These are phyloP conservation scores for Daldinia concentrica DNA, from an alignment of 495 filamentous ascomycete genomes.

Conservation along the genomic window DNA sequence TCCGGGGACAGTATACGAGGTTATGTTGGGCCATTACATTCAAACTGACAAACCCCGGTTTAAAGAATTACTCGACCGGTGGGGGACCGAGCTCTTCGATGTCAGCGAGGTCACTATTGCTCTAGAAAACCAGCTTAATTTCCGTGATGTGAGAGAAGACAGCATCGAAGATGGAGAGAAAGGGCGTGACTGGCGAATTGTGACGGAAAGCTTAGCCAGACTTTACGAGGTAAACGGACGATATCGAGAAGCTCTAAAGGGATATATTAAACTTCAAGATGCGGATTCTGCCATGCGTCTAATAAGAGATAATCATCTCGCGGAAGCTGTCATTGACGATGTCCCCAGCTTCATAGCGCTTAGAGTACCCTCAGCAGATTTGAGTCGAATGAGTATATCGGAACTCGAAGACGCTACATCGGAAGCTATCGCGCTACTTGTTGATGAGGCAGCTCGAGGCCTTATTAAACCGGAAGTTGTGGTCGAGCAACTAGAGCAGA, in stretches of 20 bases:
- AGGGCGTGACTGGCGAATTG: constrained; percentile 82
- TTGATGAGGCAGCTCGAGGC: constrained; percentile 89
- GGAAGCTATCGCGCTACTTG: constrained; percentile 85
- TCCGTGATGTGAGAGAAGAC: constrained; percentile 72
- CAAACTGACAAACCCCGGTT: constrained; percentile 72
- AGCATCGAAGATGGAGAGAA: constrained; percentile 70
- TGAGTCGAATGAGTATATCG: constrained; percentile 68
- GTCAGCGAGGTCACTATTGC: constrained; percentile 71
- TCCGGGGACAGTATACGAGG: constrained; percentile 84
- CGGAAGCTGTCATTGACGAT: constrained; percentile 86
- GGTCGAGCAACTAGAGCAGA: constrained; percentile 73
- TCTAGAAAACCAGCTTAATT: constrained; percentile 77
- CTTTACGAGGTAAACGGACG: constrained; percentile 82
- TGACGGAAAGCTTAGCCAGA: constrained; percentile 83
- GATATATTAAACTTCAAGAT: constrained; percentile 90
- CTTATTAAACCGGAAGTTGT: constrained; percentile 82
- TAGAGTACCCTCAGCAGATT: constrained; percentile 77
- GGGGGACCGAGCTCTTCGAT: constrained; percentile 87
- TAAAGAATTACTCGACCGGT: constrained; percentile 79
- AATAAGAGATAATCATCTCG: constrained; percentile 82
- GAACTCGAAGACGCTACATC: constrained; percentile 80
- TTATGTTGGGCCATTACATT: constrained; percentile 86
- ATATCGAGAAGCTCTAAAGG: constrained; percentile 81
- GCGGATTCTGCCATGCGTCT: constrained; percentile 87
- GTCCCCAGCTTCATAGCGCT: constrained; percentile 89